Base-by-base conservation (phyloP, 805 yeast species). In the Metschnikowia proteae region DNA sequence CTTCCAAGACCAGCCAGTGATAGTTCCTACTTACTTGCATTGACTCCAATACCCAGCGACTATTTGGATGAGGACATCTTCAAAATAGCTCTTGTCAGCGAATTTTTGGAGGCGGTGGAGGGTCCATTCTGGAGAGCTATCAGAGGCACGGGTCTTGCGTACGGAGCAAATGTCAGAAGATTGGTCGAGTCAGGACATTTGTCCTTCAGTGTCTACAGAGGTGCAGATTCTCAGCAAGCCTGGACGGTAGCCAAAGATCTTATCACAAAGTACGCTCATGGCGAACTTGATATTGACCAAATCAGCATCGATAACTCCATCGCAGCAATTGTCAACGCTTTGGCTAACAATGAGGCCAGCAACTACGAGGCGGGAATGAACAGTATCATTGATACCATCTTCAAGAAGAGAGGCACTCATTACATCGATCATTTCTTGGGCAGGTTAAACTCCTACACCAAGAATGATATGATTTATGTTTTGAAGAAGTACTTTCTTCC, bases 41-140 rank as follows among this genome's bases (percentile, higher is more conserved):
- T 82, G 5, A 75, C 96, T 0, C 70, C 69, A 1, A 80, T 86
- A 10, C 88, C 92, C 1, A 69, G 75, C 1, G 64, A 68, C 46
- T 74, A 71, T 52, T 52, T 64, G 35, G 57, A 68, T 44, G 69
- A 66, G 17, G 96, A 91, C 57, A 72, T 83, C 29, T 82, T 86
- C 45, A 84, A 83, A 26, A 74, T 92, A 36, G 77, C 84, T 0
- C 75, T 91, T 27, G 88, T 90, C 5, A 76, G 85, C 5, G 90
- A 86, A 47, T 86, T 83, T 58, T 71, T 94, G 48, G 86, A 84
- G 55, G 86, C 89, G 33, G 89, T 88, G 17, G 99, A 94, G 65
- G 99, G 99, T 3, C 99, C 98, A 32, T 84, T 92, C 54, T 92
- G 98, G 97, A 80, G 88, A 59, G 96, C 95, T 48, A 87, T 94